These are phyloP conservation scores for Dujonia santamariae DNA, from an alignment of 1,139 yeast species.

Conservation along the genomic window DNA sequence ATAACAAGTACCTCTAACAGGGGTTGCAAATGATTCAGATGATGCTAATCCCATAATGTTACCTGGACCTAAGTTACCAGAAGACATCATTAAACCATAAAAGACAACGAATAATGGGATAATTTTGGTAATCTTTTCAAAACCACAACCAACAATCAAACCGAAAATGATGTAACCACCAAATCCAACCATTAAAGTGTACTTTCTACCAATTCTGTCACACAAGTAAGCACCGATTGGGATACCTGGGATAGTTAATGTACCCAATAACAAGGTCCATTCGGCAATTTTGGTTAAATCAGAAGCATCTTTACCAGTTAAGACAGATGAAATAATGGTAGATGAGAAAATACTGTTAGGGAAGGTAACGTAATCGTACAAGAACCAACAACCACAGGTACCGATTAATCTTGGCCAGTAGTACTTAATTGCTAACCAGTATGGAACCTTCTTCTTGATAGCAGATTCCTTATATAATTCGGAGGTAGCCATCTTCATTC, in stretches of 20 bases:
- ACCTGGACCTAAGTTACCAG: constrained; percentile 77
- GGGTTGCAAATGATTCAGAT: constrained; percentile 71
- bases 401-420: constrained; percentile 48
- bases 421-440: constrained; percentile 42
- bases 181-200: constrained; percentile 46
- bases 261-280: constrained; percentile 45
- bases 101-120: constrained; percentile 44
- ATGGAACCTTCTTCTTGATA: constrained; percentile 43
- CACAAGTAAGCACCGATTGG: constrained; percentile 41
- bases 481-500: constrained; percentile 69
- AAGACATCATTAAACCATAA: constrained; percentile 46
- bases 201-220: constrained; percentile 44
- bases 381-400: constrained; percentile 47
- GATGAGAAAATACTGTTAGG: constrained; percentile 52
- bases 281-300: constrained; percentile 43
- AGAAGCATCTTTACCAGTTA: constrained; percentile 21
- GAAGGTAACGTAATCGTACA: constrained; percentile 51
- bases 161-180: constrained; percentile 46
- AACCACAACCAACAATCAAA: constrained; percentile 46
- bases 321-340: constrained; percentile 40
- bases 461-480: constrained; percentile 47
- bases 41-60: constrained; percentile 67
- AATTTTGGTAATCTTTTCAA: constrained; percentile 36
- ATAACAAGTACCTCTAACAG: constrained; percentile 66
- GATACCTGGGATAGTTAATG: constrained; percentile 46